Evolutionary conservation across 106 monocot genomes (phyloP).

Genomic region (Dendrobium huoshanense): DNA sequence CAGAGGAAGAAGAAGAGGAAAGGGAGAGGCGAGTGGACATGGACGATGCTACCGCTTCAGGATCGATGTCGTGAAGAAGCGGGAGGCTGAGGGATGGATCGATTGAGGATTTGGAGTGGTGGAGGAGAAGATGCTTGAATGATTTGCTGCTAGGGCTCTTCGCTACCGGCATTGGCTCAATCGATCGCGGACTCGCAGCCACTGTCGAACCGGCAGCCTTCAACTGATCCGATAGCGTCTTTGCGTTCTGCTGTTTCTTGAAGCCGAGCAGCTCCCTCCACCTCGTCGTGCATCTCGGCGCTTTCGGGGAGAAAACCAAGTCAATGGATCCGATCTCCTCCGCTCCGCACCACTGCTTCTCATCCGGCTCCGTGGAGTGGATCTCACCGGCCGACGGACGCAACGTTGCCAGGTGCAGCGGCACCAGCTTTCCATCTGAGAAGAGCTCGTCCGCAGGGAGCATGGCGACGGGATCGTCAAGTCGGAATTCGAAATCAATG

Average conservation of each 20-base stretch:
- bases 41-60: conserved; percentile 45
- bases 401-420: conserved; percentile 36
- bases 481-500: conserved; percentile 75
- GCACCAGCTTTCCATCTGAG: conserved; percentile 79
- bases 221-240: conserved; percentile 3
- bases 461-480: conserved; percentile 51
- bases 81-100: conserved; percentile 49
- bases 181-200: neutral
- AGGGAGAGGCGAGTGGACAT: conserved; percentile 54
- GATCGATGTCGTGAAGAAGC: conserved; percentile 46
- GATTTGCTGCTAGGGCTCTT: conserved; percentile 20
- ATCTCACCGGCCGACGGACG: conserved; percentile 2
- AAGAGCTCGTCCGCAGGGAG: conserved; percentile 88
- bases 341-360: neutral
- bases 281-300: conserved; percentile 78
- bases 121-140: conserved; percentile 37
- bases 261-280: conserved; percentile 72
- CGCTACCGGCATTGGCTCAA: neutral
- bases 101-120: conserved; percentile 18
- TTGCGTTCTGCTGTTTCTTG: conserved; percentile 23
- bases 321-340: conserved; percentile 16
- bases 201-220: neutral
- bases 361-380: neutral
- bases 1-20: conserved; percentile 59
- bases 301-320: conserved; percentile 54